Base-by-base conservation (phyloP, 2,329 filamentous ascomycete genomes). In the Aspergillus felis region DNA sequence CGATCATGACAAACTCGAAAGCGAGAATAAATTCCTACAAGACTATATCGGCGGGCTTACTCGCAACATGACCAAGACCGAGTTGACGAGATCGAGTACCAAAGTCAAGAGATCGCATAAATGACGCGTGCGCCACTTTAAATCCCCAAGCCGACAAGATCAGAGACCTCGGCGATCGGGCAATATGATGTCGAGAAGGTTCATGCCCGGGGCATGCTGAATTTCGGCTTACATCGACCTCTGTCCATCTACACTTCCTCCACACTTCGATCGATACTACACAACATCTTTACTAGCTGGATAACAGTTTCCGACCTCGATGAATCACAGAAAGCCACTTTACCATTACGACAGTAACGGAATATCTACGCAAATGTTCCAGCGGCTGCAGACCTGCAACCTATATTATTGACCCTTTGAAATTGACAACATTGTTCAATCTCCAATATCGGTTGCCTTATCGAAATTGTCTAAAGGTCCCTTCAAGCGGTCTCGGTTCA, bases 41-140 rank as follows among this genome's bases (percentile, higher is more conserved):
- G 96, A 96, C 74, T 97, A 97, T 73, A 97, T 97, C 68, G 93
- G 93, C 63, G 93, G 96, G 70, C 82, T 97, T 55, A 97, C 96
- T 85, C 90, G 91, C 68, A 86, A 84, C 55, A 79, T 81, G 78
- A 76, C 77, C 55, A 78, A 77, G 65, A 82, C 80, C 66, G 85
- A 86, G 69, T 81, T 86, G 53, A 76, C 80, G 3, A 76, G 80
- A 38, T 78, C 78, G 55, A 79, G 81, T 53, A 76, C 77, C 38
- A 83, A 83, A 68, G 74, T 74, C 61, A 85, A 82, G 67, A 76
- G 76, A 62, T 70, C 68, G 48, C 70, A 74, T 56, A 76, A 75
- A 65, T 76, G 72, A 60, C 10, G 57, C 54, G 50, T 55, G 52
- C 24, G 48, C 42, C 53, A 32, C 12, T 35, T 28, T 48, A 38